A percentile compares a stretch with the other conserved stretches of the same genome.
These are phyloP conservation scores for Colletotrichum liaoningense DNA, from an alignment of 2,329 filamentous ascomycete species.

Conservation along the genomic window DNA sequence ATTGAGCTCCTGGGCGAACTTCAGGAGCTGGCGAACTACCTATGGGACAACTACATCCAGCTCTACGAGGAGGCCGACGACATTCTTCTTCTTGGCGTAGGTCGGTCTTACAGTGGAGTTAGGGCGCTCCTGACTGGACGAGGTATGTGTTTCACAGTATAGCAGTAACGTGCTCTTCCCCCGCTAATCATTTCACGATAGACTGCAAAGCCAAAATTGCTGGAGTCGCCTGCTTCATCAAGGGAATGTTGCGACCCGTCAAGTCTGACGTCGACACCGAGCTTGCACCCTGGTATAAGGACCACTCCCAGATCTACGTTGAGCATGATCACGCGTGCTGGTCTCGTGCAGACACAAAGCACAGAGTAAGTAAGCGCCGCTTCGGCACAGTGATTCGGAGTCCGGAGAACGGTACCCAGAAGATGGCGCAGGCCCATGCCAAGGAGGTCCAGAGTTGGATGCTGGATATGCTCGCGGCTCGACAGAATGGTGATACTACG, in stretches of 20 bases:
- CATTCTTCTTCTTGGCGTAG: conserved; percentile 88
- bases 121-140: conserved; percentile 83
- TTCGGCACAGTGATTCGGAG: conserved; percentile 70
- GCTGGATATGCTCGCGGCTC: conserved; percentile 48
- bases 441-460: conserved; percentile 66
- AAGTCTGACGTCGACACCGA: conserved; percentile 81
- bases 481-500: conserved; percentile 56
- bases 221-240: conserved; percentile 84
- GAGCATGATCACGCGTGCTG: conserved; percentile 81
- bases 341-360: conserved; percentile 69
- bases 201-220: conserved; percentile 76
- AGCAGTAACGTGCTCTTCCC: not conserved
- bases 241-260: conserved; percentile 80
- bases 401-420: conserved; percentile 57
- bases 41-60: conserved; percentile 98
- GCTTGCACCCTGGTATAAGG: conserved; percentile 84
- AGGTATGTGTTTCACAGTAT: conserved; percentile 59
- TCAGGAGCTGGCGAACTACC: conserved; percentile 81
- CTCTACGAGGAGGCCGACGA: conserved; percentile 76
- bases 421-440: conserved; percentile 68
- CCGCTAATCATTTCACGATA: conserved; percentile 38
- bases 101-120: conserved; percentile 87
- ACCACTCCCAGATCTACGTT: conserved; percentile 84
- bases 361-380: conserved; percentile 69
- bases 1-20: conserved; percentile 67